phyloP scores from a whole-genome alignment of 2,329 filamentous ascomycete species.

The Verticillium alfalfae region DNA sequence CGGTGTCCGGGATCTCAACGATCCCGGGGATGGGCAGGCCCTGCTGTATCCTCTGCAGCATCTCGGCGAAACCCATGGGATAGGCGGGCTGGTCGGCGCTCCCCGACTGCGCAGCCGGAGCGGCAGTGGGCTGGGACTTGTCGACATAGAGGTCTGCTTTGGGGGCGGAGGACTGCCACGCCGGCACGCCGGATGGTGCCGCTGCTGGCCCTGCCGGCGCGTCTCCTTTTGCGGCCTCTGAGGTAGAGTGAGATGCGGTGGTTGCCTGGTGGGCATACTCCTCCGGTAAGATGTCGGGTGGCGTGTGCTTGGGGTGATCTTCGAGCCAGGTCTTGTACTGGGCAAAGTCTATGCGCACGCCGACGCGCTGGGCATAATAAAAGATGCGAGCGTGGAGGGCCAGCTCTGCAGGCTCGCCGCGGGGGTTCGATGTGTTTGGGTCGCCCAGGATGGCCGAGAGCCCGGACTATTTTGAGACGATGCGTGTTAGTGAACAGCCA shows the following conservation, averaged over 20 bases:
- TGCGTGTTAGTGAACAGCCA: not conserved
- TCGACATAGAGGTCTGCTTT: slow-evolving; percentile 41
- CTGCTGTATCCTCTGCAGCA: slow-evolving; percentile 77
- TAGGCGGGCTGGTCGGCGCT: slow-evolving; percentile 58
- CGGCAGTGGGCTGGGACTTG: slow-evolving; percentile 14
- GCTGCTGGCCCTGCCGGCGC: slow-evolving; percentile 2
- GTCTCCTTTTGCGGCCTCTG: not conserved
- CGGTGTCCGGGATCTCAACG: slow-evolving; percentile 75
- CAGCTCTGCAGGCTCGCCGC: slow-evolving; percentile 50
- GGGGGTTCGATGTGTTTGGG: slow-evolving; percentile 32
- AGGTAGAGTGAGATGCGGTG: not conserved
- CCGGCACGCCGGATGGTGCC: slow-evolving; percentile 14
- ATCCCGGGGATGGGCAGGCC: slow-evolving; percentile 84
- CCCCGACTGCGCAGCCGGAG: slow-evolving; percentile 7
- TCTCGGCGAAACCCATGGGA: slow-evolving; percentile 76
- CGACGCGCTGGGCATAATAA: slow-evolving; percentile 53
- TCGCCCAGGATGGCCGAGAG: slow-evolving; percentile 60
- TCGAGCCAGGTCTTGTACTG: slow-evolving; percentile 62
- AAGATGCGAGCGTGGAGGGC: slow-evolving; percentile 62
- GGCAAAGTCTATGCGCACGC: slow-evolving; percentile 56
- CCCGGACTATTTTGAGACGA: slow-evolving; percentile 37
- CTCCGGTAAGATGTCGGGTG: slow-evolving; percentile 29
- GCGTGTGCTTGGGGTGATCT: slow-evolving; percentile 21
- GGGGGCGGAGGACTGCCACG: slow-evolving; percentile 46
- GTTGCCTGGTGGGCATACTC: slow-evolving; percentile 15